Evolutionary conservation across 2,329 filamentous ascomycete species (phyloP).

Genomic region (Diaporthe sp.): DNA sequence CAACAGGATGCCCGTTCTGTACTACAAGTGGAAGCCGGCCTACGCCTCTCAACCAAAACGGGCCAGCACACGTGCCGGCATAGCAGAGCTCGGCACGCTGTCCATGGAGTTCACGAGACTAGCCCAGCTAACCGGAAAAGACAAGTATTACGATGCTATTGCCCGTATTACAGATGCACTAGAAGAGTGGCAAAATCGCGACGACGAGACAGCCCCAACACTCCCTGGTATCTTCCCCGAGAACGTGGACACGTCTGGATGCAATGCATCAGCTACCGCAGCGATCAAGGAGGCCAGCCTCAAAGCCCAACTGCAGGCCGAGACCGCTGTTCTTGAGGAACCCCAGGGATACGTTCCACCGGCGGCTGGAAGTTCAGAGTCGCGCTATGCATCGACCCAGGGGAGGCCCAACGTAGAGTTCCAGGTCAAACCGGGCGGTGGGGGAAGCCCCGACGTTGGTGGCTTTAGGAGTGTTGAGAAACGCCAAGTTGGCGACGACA

Average conservation of each 20-base stretch:
- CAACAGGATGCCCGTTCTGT: slow-evolving; percentile 90
- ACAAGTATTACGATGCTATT: slow-evolving; percentile 82
- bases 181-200: slow-evolving; percentile 77
- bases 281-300: slow-evolving; percentile 49
- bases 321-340: slow-evolving; percentile 46
- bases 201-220: slow-evolving; percentile 62
- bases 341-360: slow-evolving; percentile 50
- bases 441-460: slow-evolving; percentile 45
- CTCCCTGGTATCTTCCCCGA: slow-evolving; percentile 87
- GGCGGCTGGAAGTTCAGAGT: slow-evolving; percentile 30
- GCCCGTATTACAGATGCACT: slow-evolving; percentile 87
- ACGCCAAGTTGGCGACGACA: neutral
- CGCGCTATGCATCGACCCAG: slow-evolving; percentile 16
- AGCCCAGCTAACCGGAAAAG: slow-evolving; percentile 84
- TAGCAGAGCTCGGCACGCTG: slow-evolving; percentile 84
- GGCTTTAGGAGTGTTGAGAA: slow-evolving; percentile 38
- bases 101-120: slow-evolving; percentile 91
- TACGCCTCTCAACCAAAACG: slow-evolving; percentile 74
- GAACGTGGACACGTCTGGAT: slow-evolving; percentile 83
- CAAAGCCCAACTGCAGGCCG: slow-evolving; percentile 54
- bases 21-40: slow-evolving; percentile 82
- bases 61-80: slow-evolving; percentile 68
- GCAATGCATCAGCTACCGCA: slow-evolving; percentile 69
- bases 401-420: slow-evolving; percentile 47
- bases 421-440: slow-evolving; percentile 46